Evolutionary conservation across 1,284 basidiomycete species (phyloP), one percentile per base, ranked within the genome.

Genomic region (Violaceomyces palustris): DNA sequence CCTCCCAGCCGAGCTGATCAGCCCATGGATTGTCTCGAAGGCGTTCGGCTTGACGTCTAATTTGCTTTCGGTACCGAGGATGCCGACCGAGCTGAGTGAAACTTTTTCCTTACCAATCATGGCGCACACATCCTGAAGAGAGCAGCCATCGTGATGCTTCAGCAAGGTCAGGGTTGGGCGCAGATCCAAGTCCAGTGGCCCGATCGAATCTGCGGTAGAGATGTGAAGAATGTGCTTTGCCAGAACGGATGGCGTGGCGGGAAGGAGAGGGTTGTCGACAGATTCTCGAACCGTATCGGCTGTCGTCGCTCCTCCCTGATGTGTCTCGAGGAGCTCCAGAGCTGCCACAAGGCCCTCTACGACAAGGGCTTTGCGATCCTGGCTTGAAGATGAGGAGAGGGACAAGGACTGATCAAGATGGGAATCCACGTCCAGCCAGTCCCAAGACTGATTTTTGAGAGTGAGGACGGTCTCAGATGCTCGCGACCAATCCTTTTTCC

Each of bases 301-400:
- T n/a, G n/a, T n/a, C n/a, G n/a, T 39, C 42, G 19, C 8, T 4
- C 5, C n/a, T 8, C 34, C 37, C 25, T 39, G 27, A 14, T 24
- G 21, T 1, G 42, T 38, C 15, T 54, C 39, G n/a, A 59, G 45
- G 14, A 54, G 39, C 30, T 59, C 56, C n/a, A 55, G 39, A 5
- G 56, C 56, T 6, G 48, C 51, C 1, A 51, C 51, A 14, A 59
- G 50, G 0, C 51, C 56, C 36, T 59, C 56, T 10, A 59, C 42
- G 2, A 48, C 42, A 3, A 19, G 31, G 6, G 31, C 31, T 6
- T n/a, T 31, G 6, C 5, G 26, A 28, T 8, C 9, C 26, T 8
- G 26, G n/a, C 26, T 8, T 32, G 31, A 19, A 32, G 31, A 12
- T 17, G 29, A 12, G 14, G 29, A 31, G 6, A 17, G 18, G 6